Conservation (phyloP, 805 yeast genomes). For the Lipomyces kockii region DNA sequence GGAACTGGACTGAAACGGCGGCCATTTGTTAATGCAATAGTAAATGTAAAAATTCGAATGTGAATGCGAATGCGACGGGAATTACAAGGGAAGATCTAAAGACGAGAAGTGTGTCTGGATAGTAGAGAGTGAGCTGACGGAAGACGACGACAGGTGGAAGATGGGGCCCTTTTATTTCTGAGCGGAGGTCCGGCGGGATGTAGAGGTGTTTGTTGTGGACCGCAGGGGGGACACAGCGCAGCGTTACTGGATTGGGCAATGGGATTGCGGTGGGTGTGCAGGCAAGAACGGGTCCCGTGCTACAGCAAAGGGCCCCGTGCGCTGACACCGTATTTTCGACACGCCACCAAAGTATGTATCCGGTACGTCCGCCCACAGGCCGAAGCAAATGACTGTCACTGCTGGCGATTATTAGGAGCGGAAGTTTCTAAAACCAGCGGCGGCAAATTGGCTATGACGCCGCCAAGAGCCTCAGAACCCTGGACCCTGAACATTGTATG, state of each 20-base stretch:
- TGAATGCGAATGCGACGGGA: too few species aligned
- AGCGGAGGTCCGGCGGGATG: not conserved
- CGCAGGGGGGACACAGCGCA: not conserved
- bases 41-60: too few species aligned
- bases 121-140: too few species aligned
- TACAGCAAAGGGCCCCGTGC: not conserved
- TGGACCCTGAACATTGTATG: too few species aligned
- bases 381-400: not conserved
- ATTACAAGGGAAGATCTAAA: too few species aligned
- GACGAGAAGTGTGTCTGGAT: too few species aligned
- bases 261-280: constrained; percentile 1
- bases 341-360: not conserved
- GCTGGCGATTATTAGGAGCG: too few species aligned
- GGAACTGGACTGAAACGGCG: constrained; percentile 3
- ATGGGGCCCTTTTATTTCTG: not conserved
- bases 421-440: too few species aligned
- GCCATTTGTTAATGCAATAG: not conserved
- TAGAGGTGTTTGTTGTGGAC: constrained; percentile 3
- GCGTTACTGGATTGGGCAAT: constrained; percentile 3
- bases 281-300: not conserved
- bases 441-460: too few species aligned
- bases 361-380: not conserved
- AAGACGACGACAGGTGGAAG: not conserved
- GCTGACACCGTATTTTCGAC: not conserved
- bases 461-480: too few species aligned